phyloP scores from a whole-genome alignment of 2,329 filamentous ascomycete species.

The Pseudomassariella vexata region DNA sequence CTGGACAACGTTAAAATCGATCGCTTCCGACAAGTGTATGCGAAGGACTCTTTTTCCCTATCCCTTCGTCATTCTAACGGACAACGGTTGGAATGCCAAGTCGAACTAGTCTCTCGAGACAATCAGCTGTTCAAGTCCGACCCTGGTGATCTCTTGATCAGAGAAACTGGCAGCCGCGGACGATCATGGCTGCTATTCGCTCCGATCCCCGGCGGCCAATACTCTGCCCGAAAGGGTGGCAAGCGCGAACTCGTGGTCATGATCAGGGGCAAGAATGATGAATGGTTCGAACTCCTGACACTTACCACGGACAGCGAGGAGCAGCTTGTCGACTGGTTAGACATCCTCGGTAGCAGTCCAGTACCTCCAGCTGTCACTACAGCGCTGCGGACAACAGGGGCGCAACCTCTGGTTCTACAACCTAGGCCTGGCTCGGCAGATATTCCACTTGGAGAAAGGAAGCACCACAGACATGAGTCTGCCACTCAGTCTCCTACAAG shows the following conservation, averaged over 20 bases:
- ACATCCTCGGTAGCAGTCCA: slow-evolving; percentile 59
- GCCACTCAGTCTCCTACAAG: slow-evolving; percentile 14
- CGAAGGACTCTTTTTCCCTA: slow-evolving; percentile 85
- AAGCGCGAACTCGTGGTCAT: slow-evolving; percentile 73
- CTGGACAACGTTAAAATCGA: slow-evolving; percentile 68
- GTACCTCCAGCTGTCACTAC: slow-evolving; percentile 38
- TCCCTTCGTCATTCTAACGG: slow-evolving; percentile 83
- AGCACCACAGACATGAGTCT: slow-evolving; percentile 12
- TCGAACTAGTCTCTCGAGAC: slow-evolving; percentile 83
- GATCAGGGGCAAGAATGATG: slow-evolving; percentile 67
- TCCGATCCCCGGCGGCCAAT: slow-evolving; percentile 65
- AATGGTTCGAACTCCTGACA: slow-evolving; percentile 83
- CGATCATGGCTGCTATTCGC: slow-evolving; percentile 82
- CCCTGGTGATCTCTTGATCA: slow-evolving; percentile 81
- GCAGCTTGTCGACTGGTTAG: slow-evolving; percentile 78
- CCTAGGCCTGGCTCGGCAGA: slow-evolving; percentile 21
- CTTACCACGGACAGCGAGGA: slow-evolving; percentile 71
- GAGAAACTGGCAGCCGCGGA: slow-evolving; percentile 73
- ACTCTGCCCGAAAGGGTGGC: slow-evolving; percentile 78
- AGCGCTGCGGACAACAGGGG: slow-evolving; percentile 21
- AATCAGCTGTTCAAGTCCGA: slow-evolving; percentile 61
- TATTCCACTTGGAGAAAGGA: slow-evolving; percentile 33
- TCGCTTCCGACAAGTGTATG: slow-evolving; percentile 73
- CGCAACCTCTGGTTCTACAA: slow-evolving; percentile 16
- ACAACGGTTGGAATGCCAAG: slow-evolving; percentile 80